Evolutionary conservation across 106 monocot genomes (phyloP), one percentile per base, ranked within the genome.

Genomic region (Phalaenopsis equestris): DNA sequence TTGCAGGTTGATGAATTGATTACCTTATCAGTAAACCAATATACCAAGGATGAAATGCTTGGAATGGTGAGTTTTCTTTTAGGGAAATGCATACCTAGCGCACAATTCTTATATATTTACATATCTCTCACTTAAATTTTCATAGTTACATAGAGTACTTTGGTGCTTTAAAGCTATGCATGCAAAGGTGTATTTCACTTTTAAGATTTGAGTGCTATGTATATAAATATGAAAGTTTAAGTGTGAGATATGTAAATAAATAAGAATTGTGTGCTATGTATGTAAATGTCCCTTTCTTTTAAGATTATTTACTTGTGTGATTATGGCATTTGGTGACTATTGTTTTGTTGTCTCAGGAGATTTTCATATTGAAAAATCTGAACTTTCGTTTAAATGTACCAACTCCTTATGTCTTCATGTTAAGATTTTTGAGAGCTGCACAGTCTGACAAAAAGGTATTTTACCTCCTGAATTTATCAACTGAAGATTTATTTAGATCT

Each of bases 371-470:
- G 36, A 79, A 14, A 56, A 83, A 78, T 48, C 61, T 89, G 78
- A 82, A 56, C 6, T 89, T 82, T 70, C 86, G 86, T 42, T 68
- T 89, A 75, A 89, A 86, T 72, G n/a, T 82, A 24, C 89, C 89
- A 37, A 89, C 86, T 77, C 82, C 89, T 37, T 87, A 86, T 80
- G 86, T 89, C 30, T 89, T 89, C 56, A 84, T 89, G 86, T 49
- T 87, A 36, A 86, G 89, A 75, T 89, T 89, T 78, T 61, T 89
- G 75, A 89, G 84, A 80, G 89, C 89, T 67, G 81, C 89, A 41
- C 78, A 81, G 75, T 80, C 89, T 30, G 84, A 83, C 19, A 79
- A 78, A 52, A 89, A 82, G 84, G 84, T 84, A 39, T 30, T 11
- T 1, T 14, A 52, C 57, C 42, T 45, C 43, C 6, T 45, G 43